phyloP scores from a whole-genome alignment of 768 basidiomycete species.

The Lactarius trivialis region DNA sequence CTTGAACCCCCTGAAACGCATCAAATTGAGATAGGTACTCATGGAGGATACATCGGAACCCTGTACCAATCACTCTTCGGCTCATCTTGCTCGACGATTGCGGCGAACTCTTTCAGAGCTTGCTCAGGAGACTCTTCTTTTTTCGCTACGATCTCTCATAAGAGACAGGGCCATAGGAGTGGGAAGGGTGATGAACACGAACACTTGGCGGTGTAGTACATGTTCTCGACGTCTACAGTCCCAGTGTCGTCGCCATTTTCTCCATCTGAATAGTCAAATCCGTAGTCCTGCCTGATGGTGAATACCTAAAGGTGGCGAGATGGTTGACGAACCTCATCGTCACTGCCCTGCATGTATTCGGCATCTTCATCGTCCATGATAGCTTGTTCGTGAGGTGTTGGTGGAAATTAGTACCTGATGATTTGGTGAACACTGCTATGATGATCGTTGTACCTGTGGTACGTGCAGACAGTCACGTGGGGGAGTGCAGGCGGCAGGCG shows the following conservation, averaged over 20 bases:
- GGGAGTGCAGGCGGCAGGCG: neutral
- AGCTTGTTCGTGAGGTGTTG: neutral
- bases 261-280: slow-evolving; percentile 92
- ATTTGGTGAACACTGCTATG: neutral
- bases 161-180: neutral
- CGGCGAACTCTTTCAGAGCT: slow-evolving; percentile 82
- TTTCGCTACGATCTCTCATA: slow-evolving; percentile 50
- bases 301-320: slow-evolving; percentile 15
- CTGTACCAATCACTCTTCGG: slow-evolving; percentile 90
- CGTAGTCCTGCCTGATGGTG: slow-evolving; percentile 63
- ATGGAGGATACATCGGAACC: neutral
- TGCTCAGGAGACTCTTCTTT: slow-evolving; percentile 93
- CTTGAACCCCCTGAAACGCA: slow-evolving; percentile 83
- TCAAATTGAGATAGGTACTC: neutral
- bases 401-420: slow-evolving; percentile 1
- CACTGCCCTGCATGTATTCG: slow-evolving; percentile 87
- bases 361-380: slow-evolving; percentile 91
- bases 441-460: neutral
- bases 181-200: slow-evolving; percentile 27
- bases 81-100: slow-evolving; percentile 86
- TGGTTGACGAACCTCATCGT: slow-evolving; percentile 57
- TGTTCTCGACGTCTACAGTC: slow-evolving; percentile 90
- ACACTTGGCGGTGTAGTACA: slow-evolving; percentile 99
- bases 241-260: slow-evolving; percentile 76
- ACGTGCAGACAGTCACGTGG: slow-evolving; percentile 9